Conservation (phyloP, 2,329 filamentous ascomycete genomes). For the Grosmannia serpens region DNA sequence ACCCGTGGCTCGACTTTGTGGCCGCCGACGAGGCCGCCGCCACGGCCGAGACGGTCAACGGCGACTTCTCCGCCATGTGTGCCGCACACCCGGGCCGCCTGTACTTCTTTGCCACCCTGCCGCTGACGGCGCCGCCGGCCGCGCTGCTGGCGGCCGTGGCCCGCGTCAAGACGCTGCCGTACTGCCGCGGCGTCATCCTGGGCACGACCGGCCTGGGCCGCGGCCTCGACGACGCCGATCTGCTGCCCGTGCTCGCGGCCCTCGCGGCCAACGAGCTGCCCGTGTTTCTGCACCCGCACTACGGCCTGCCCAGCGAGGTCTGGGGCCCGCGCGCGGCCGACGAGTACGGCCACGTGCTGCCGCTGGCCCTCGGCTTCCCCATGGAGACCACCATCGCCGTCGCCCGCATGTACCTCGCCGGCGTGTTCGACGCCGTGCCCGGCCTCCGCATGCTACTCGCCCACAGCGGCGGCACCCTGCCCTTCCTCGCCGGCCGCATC, state of each 20-base stretch:
- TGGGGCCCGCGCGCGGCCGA: conserved; percentile 54
- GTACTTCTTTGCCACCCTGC: conserved; percentile 75
- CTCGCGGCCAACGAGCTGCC: conserved; percentile 53
- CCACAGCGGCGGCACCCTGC: conserved; percentile 79
- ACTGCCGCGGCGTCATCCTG: conserved; percentile 77
- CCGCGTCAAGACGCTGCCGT: conserved; percentile 47
- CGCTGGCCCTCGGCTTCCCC: conserved; percentile 76
- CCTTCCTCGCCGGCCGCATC: conserved; percentile 78
- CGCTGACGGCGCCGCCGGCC: conserved; percentile 55
- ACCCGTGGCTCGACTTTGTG: conserved; percentile 89
- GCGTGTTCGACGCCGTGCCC: conserved; percentile 68
- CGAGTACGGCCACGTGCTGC: conserved; percentile 79
- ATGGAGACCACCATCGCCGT: conserved; percentile 90
- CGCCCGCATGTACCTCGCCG: conserved; percentile 73
- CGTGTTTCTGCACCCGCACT: conserved; percentile 85
- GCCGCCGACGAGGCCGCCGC: conserved; percentile 44
- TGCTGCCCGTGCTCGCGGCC: conserved; percentile 62
- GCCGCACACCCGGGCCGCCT: conserved; percentile 51
- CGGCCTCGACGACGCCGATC: conserved; percentile 64
- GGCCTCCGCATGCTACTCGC: conserved; percentile 65
- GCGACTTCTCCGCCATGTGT: conserved; percentile 67
- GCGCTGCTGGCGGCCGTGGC: conserved; percentile 54
- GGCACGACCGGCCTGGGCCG: conserved; percentile 68
- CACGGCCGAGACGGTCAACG: conserved; percentile 60
- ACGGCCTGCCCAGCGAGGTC: conserved; percentile 69